These are phyloP conservation scores for Phlyctochytrium arcticum DNA, from an alignment of 192 early-diverging fungal genomes.

Conservation along the genomic window DNA sequence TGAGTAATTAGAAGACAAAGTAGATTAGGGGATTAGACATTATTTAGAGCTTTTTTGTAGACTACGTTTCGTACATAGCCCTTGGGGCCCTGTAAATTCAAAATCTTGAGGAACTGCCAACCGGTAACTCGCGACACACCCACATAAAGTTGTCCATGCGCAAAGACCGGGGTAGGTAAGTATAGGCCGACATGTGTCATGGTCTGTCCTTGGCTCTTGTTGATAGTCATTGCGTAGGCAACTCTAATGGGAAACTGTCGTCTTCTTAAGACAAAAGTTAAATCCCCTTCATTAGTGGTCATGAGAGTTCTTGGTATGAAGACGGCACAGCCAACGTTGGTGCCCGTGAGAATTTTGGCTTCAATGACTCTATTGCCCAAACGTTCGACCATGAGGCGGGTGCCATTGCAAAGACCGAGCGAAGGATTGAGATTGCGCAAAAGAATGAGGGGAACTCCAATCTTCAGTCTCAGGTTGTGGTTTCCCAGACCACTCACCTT, in stretches of 20 bases:
- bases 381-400: background rate
- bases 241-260: background rate
- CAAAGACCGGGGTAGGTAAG: no score
- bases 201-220: background rate
- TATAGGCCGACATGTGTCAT: background rate
- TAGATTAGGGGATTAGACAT: no score
- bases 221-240: background rate
- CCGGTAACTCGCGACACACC: no score
- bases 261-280: background rate
- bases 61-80: no score
- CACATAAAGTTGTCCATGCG: no score
- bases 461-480: background rate
- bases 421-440: slow-evolving; percentile 1
- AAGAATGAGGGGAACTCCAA: background rate
- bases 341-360: background rate
- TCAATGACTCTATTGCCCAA: background rate
- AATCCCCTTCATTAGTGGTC: background rate
- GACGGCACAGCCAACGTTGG: background rate
- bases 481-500: background rate
- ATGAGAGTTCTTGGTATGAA: background rate
- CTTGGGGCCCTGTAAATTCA: no score
- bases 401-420: no score
- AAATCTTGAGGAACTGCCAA: no score
- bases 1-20: no score
- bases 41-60: no score